A percentile compares a stretch with the other conserved stretches of the same genome.
phyloP scores from a whole-genome alignment of 2,329 filamentous ascomycete genomes.

The Biscogniauxia sp. region DNA sequence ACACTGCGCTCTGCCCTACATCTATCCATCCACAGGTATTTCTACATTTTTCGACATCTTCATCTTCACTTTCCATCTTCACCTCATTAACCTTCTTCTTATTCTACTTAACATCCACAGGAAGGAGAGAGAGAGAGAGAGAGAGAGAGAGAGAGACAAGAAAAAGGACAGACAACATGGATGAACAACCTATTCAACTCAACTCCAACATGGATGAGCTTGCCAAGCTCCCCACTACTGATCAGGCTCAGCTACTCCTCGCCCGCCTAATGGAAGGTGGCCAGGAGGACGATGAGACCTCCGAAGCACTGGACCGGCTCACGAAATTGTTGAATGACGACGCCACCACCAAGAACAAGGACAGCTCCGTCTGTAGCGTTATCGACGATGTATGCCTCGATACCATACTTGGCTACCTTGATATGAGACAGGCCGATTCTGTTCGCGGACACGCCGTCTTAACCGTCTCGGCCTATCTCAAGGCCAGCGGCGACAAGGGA shows the following conservation, averaged over 20 bases:
- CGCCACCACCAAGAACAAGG: slow-evolving; percentile 40
- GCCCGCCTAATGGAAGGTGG: slow-evolving; percentile 89
- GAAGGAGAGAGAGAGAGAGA: not conserved
- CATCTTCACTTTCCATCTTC: not conserved
- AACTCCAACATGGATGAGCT: slow-evolving; percentile 27
- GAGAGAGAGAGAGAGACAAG: no score
- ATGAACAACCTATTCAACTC: slow-evolving; percentile 25
- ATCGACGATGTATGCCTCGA: slow-evolving; percentile 77
- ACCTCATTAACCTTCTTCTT: not conserved
- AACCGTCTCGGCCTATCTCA: slow-evolving; percentile 78
- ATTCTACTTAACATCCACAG: not conserved
- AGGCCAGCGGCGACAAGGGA: slow-evolving; percentile 70
- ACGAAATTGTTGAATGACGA: slow-evolving; percentile 61
- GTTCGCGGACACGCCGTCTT: slow-evolving; percentile 80
- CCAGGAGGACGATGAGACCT: slow-evolving; percentile 73
- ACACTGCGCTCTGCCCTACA: no score
- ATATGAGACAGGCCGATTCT: slow-evolving; percentile 72
- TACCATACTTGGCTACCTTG: slow-evolving; percentile 80
- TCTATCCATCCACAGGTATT: not conserved
- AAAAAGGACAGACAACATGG: slow-evolving; percentile 21
- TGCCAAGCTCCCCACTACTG: slow-evolving; percentile 33
- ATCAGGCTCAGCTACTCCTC: slow-evolving; percentile 73
- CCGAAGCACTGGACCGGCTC: slow-evolving; percentile 55
- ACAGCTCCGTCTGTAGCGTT: slow-evolving; percentile 55
- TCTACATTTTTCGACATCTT: not conserved